Evolutionary conservation across 148 eudicot genomes (phyloP).

Genomic region (Arbutus unedo): DNA sequence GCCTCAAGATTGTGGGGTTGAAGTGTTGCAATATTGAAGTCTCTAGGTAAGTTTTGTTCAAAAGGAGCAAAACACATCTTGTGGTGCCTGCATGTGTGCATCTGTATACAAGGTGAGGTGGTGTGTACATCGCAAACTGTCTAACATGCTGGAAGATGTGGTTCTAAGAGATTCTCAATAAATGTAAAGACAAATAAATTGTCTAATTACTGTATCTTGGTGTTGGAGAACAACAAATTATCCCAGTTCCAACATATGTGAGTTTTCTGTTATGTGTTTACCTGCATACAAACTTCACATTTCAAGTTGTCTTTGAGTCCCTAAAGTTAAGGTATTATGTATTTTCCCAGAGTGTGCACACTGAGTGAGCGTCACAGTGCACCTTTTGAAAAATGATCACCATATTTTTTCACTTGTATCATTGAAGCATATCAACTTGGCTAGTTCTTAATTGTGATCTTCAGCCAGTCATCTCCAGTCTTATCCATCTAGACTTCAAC

Average conservation of each 20-base stretch:
- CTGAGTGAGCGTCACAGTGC: not conserved
- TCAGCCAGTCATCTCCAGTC: not conserved
- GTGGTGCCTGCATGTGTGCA: too few relatives aligned
- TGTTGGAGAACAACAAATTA: not conserved
- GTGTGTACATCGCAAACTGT: not conserved
- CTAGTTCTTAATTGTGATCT: not conserved
- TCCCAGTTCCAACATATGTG: not conserved
- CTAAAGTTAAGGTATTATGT: not conserved
- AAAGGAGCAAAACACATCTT: too few relatives aligned
- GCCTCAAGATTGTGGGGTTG: too few relatives aligned
- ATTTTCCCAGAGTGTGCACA: not conserved
- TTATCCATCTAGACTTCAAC: not conserved
- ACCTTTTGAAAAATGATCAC: not conserved
- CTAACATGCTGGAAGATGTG: not conserved
- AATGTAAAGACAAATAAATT: too few relatives aligned
- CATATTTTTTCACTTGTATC: not conserved
- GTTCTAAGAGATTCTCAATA: too few relatives aligned
- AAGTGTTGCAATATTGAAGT: too few relatives aligned
- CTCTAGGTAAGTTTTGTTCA: too few relatives aligned
- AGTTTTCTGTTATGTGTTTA: not conserved
- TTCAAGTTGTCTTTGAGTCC: not conserved
- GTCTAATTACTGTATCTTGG: not conserved
- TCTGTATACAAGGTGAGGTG: too few relatives aligned
- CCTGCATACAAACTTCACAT: not conserved
- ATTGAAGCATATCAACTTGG: not conserved